Base-by-base conservation (phyloP, 2,329 filamentous ascomycete genomes). In the Curvularia sp. region DNA sequence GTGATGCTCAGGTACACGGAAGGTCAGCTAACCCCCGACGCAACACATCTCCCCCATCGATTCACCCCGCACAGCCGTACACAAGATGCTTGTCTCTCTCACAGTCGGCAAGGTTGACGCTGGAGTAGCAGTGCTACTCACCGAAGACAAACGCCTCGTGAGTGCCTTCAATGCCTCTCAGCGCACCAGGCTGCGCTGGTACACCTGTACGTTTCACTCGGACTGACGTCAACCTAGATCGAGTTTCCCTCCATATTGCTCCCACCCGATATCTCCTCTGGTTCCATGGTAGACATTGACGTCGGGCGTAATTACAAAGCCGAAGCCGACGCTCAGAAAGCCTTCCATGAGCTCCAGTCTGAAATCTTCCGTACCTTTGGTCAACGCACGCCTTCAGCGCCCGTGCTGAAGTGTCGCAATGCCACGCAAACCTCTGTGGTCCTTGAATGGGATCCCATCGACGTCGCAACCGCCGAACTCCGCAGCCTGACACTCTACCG, bases 21-120 rank as follows among this genome's bases (percentile, higher is more conserved):
- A 47, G 54, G 33, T 51, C 38, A 60, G 49, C 58, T 38, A 39
- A 22, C 31, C 41, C 43, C 39, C 43, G 46, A 55, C 46, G 22
- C 47, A 48, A 55, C 49, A 56, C 56, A 46, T 49, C 39, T 24
- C 33, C 31, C 13, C 20, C 31, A 44, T 51, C 24, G 8, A 30
- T 43, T 46, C 26, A 15, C 39, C 49, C 30, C 59, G 53, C 22
- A 35, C 58, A 26, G 31, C 35, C 35, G 18, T 54, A 43, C 60
- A 30, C 68, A 85, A 77, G 50, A 98, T 99, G 95, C 86, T 98
- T 75, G 92, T 99, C 80, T 98, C 95, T 67, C 86, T 99, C 76
- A 98, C 94, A 50, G 95, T 99, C 80, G 95, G 95, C 84, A 99
- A 99, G 83, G 95, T 99, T 80, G 95, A 99, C 80, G 95, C 95